Percentiles rank a stretch among this genome's conserved stretches.
Evolutionary conservation across 129 eudicot genomes (phyloP).

Genomic region (Deinandra increscens): DNA sequence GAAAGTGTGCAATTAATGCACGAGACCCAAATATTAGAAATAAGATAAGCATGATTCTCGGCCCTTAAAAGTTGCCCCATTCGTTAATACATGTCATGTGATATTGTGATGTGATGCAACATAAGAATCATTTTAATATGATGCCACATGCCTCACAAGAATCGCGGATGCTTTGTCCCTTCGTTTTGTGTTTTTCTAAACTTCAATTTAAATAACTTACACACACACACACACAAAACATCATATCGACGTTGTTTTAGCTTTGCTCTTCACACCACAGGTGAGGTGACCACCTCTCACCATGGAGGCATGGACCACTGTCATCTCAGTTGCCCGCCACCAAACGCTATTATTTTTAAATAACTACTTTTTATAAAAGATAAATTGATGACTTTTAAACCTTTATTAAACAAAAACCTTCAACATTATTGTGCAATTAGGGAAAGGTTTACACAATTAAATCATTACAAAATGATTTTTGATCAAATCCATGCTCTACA

Average conservation of each 20-base stretch:
- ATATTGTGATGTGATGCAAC: conserved; percentile 15
- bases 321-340: not conserved
- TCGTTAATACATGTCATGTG: conserved; percentile 16
- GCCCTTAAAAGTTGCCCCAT: conserved; percentile 23
- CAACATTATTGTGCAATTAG: not conserved
- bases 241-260: not conserved
- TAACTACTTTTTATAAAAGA: not conserved
- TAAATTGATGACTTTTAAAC: not conserved
- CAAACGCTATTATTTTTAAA: not conserved
- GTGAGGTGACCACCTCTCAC: no score
- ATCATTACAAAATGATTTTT: no score
- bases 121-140: not conserved
- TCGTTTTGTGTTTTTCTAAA: conserved; percentile 24
- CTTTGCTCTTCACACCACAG: no score
- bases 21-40: not conserved
- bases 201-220: not conserved
- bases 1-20: conserved; percentile 20
- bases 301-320: no score
- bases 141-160: conserved; percentile 21
- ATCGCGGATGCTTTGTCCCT: conserved; percentile 31
- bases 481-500: no score
- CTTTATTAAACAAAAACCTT: not conserved
- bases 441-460: no score
- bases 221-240: not conserved
- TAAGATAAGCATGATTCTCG: conserved; percentile 25